Base-by-base conservation (phyloP, 108 stramenopile species). In the Pinguiococcus pyrenoidosus region DNA sequence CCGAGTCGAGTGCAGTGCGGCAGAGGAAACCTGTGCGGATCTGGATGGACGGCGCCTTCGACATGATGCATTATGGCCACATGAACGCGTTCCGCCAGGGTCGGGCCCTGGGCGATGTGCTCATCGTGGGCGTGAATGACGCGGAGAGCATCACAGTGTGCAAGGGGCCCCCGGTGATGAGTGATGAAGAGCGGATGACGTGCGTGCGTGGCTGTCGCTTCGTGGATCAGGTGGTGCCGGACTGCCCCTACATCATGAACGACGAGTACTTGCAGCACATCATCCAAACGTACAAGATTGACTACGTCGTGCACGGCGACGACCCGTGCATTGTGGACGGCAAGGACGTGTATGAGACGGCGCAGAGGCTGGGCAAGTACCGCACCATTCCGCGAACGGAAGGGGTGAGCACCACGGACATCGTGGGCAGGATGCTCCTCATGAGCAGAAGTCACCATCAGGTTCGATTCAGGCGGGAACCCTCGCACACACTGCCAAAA, bases 81-180 rank as follows among this genome's bases (percentile, higher is more conserved):
- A 92, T 94, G 86, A 99, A 99, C 59, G 97, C 97, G 2, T 96
- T 99, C 62, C 91, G 97, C 9, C 77, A 93, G 45, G 97, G 83
- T 2, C 58, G 77, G 26, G 80, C 89, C 0, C 68, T 99, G 10
- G 97, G 97, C 10, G 92, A 89, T 16, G 68, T 88, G 42, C 73
- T 99, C 13, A 73, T 99, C 32, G 97, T 96, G 0, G 97, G 97
- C 6, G 79, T 99, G 29, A 93, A 95, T 59, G 83, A 83, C n/a
- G 92, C 92, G 51, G 78, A 77, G 30, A 82, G 84, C 21, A 96
- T 99, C 46, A 77, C 74, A 1, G 46, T 66, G 46, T 93, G 89
- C 72, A 99, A 99, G 71, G 29, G 26, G 26, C 72, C 86, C 7
- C 94, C 97, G 0, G 71, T 99, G 18, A 89, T 89, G 82, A 85